Evolutionary conservation across 257 asterid genomes (phyloP).

Genomic region (Solanum rostratum): DNA sequence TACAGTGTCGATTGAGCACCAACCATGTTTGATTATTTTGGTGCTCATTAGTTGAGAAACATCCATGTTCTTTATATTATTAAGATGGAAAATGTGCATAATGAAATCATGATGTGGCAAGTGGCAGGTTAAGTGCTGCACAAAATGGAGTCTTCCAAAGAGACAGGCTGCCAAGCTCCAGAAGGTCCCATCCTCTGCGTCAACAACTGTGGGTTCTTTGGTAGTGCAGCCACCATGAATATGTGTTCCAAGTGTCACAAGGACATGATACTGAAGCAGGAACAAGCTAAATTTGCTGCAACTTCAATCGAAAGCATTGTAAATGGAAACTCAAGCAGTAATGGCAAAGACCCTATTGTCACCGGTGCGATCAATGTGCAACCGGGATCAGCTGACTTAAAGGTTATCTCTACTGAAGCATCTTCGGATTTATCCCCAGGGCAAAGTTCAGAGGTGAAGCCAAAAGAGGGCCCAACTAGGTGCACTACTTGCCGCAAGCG

Average conservation of each 20-base stretch:
- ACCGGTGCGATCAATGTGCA: not conserved
- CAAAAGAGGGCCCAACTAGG: constrained; percentile 36
- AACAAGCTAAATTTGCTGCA: constrained; percentile 39
- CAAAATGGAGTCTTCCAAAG: constrained; percentile 42
- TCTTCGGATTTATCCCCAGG: constrained; percentile 7
- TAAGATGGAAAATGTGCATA: not conserved
- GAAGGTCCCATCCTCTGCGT: constrained; percentile 55
- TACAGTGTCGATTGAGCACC: not conserved
- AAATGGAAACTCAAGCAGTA: constrained; percentile 26
- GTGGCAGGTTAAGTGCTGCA: not conserved
- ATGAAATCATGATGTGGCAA: not conserved
- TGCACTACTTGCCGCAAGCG: constrained; percentile 46
- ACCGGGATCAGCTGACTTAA: constrained; percentile 7
- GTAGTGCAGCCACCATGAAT: constrained; percentile 48
- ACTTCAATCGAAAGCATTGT: constrained; percentile 41
- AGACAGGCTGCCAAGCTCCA: constrained; percentile 49
- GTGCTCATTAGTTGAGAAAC: not conserved
- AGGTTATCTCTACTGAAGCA: constrained; percentile 12
- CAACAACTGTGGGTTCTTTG: constrained; percentile 59
- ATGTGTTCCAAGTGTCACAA: constrained; percentile 61
- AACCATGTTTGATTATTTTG: not conserved
- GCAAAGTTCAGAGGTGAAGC: constrained; percentile 20
- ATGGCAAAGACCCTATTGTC: constrained; percentile 15
- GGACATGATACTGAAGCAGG: constrained; percentile 35
- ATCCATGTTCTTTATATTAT: not conserved